Conservation (phyloP, 1,139 yeast genomes). For the Suhomyces ambrosiae region DNA sequence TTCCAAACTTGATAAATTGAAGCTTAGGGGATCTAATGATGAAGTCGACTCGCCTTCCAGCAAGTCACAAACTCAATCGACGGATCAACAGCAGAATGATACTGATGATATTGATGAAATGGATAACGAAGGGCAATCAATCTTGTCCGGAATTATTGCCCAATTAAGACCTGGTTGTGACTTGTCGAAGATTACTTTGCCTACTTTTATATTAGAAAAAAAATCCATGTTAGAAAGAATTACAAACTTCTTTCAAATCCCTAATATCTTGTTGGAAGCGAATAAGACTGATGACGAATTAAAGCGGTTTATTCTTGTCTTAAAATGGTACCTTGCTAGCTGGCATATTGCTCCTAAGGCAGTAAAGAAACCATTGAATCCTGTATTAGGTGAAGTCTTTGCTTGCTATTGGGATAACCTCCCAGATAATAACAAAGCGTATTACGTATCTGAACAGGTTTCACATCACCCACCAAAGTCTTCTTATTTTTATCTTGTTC, state of each 20-base stretch:
- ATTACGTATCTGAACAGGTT: constrained; percentile 88
- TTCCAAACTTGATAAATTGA: constrained; percentile 37
- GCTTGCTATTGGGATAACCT: constrained; percentile 91
- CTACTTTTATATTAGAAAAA: constrained; percentile 91
- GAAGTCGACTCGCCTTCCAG: constrained; percentile 7
- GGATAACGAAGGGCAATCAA: constrained; percentile 86
- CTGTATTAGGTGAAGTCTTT: constrained; percentile 88
- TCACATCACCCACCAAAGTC: constrained; percentile 99
- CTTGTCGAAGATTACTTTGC: constrained; percentile 84
- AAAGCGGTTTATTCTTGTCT: constrained; percentile 69
- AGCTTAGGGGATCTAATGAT: constrained; percentile 21
- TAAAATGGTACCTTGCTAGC: constrained; percentile 88
- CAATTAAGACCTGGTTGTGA: constrained; percentile 94
- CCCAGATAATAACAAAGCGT: constrained; percentile 65
- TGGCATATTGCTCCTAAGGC: constrained; percentile 99
- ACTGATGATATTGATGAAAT: constrained; percentile 84
- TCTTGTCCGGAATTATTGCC: constrained; percentile 80
- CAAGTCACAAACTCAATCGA: no score
- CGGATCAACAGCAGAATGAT: constrained; percentile 18
- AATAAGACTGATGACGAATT: constrained; percentile 59
- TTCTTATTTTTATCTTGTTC: constrained; percentile 85
- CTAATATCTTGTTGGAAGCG: constrained; percentile 72
- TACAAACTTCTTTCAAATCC: constrained; percentile 85
- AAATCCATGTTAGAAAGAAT: constrained; percentile 96
- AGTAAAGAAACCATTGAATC: constrained; percentile 94